These are phyloP conservation scores for Penicillium sp. DNA, from an alignment of 2,329 filamentous ascomycete species.

Conservation along the genomic window DNA sequence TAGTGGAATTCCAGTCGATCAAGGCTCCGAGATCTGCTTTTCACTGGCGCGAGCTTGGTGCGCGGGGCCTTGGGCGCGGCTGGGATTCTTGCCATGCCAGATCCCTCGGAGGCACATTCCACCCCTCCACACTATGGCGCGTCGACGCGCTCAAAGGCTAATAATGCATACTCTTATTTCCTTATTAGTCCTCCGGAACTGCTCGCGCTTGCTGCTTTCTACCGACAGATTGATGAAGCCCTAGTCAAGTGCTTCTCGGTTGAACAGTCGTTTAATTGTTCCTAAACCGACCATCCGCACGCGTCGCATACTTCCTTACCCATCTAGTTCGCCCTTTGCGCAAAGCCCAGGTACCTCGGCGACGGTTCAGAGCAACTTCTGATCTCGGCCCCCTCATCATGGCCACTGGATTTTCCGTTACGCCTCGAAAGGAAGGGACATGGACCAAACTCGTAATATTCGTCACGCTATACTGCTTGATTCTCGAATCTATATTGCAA, in stretches of 20 bases:
- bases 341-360: background rate
- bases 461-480: slow-evolving; percentile 34
- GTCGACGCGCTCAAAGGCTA: slow-evolving; percentile 23
- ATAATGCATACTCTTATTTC: slow-evolving; percentile 11
- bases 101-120: slow-evolving; percentile 25
- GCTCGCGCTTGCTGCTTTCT: background rate
- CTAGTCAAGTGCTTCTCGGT: slow-evolving; percentile 5
- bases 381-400: slow-evolving; percentile 5
- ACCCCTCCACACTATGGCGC: slow-evolving; percentile 25
- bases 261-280: slow-evolving; percentile 8
- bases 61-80: slow-evolving; percentile 6
- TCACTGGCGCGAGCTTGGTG: background rate
- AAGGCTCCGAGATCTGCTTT: background rate
- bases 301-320: background rate
- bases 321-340: background rate
- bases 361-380: background rate
- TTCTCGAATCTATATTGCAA: slow-evolving; percentile 36
- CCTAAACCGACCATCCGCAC: background rate
- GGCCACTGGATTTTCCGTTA: slow-evolving; percentile 14
- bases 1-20: slow-evolving; percentile 17
- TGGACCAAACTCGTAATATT: slow-evolving; percentile 40
- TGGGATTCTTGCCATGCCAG: slow-evolving; percentile 22
- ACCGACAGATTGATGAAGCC: slow-evolving; percentile 7
- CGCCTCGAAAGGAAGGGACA: slow-evolving; percentile 27
- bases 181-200: slow-evolving; percentile 14